Evolutionary conservation across 2,329 filamentous ascomycete species (phyloP).

Genomic region (Stachybotrys elegans): DNA sequence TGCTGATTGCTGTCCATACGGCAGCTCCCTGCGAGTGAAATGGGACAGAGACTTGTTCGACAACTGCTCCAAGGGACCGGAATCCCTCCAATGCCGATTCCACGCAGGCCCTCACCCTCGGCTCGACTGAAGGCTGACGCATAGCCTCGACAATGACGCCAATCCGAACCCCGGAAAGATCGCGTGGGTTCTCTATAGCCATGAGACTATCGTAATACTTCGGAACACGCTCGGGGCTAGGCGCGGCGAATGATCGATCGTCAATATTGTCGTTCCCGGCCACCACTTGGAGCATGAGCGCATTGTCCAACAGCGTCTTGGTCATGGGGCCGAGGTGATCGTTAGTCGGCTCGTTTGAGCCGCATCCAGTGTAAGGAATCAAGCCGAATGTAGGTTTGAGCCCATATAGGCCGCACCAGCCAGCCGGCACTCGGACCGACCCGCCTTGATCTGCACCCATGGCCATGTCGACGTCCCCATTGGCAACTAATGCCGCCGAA

Average conservation of each 20-base stretch:
- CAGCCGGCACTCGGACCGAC: conserved; percentile 39
- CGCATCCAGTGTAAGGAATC: conserved; percentile 45
- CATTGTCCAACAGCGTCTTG: conserved; percentile 32
- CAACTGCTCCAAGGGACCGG: conserved; percentile 38
- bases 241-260: conserved; percentile 33
- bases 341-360: conserved; percentile 42
- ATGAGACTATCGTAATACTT: neutral
- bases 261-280: conserved; percentile 44
- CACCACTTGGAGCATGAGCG: conserved; percentile 37
- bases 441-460: conserved; percentile 45
- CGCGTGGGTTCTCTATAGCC: conserved; percentile 17
- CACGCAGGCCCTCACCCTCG: conserved; percentile 34
- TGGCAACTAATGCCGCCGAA: conserved; percentile 38
- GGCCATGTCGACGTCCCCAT: conserved; percentile 36
- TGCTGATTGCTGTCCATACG: conserved; percentile 46
- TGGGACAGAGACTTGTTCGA: conserved; percentile 47
- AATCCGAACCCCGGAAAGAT: conserved; percentile 29
- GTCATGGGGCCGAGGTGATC: conserved; percentile 45
- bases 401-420: conserved; percentile 34
- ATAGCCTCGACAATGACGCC: conserved; percentile 42
- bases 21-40: conserved; percentile 40
- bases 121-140: conserved; percentile 29
- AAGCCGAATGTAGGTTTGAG: conserved; percentile 48
- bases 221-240: conserved; percentile 18
- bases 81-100: conserved; percentile 35